Conservation (phyloP, 306 rosid genomes). For the Phaseolus lunatus region DNA sequence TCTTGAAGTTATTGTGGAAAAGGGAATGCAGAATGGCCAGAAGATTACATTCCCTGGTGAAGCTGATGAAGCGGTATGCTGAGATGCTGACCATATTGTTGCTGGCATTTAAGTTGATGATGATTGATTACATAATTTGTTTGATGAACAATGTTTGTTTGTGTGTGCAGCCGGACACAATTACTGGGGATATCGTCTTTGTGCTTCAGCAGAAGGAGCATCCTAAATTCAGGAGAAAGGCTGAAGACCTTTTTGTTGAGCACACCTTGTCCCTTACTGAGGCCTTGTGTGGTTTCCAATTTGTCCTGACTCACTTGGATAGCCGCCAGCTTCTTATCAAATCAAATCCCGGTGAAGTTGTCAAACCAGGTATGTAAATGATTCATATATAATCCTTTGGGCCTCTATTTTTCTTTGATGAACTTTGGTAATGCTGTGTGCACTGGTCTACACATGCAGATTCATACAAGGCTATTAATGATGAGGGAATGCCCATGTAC, state of each 20-base stretch:
- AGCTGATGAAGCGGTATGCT: slow-evolving; percentile 93
- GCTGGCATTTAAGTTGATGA: background rate
- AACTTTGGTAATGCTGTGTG: background rate
- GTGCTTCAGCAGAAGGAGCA: slow-evolving; percentile 95
- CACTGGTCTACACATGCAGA: slow-evolving; percentile 50
- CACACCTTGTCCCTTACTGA: slow-evolving; percentile 82
- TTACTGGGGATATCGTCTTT: slow-evolving; percentile 94
- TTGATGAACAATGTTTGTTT: slow-evolving; percentile 18
- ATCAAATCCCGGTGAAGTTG: slow-evolving; percentile 88
- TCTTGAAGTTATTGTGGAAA: slow-evolving; percentile 85
- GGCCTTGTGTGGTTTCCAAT: slow-evolving; percentile 95
- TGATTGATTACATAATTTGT: too few relatives aligned
- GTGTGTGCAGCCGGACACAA: slow-evolving; percentile 82
- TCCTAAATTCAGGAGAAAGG: slow-evolving; percentile 84
- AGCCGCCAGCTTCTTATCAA: slow-evolving; percentile 91
- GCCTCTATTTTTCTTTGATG: background rate
- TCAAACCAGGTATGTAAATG: slow-evolving; percentile 79
- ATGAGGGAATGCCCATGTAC: slow-evolving; percentile 94
- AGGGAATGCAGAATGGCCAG: slow-evolving; percentile 96
- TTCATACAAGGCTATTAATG: slow-evolving; percentile 82
- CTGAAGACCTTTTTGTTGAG: slow-evolving; percentile 81
- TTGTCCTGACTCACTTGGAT: slow-evolving; percentile 80
- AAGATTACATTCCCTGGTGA: slow-evolving; percentile 92
- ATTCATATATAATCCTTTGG: background rate
- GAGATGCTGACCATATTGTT: background rate